Evolutionary conservation across 2,329 filamentous ascomycete genomes (phyloP), one percentile per base, ranked within the genome.

Genomic region (Xylariaceae sp.): DNA sequence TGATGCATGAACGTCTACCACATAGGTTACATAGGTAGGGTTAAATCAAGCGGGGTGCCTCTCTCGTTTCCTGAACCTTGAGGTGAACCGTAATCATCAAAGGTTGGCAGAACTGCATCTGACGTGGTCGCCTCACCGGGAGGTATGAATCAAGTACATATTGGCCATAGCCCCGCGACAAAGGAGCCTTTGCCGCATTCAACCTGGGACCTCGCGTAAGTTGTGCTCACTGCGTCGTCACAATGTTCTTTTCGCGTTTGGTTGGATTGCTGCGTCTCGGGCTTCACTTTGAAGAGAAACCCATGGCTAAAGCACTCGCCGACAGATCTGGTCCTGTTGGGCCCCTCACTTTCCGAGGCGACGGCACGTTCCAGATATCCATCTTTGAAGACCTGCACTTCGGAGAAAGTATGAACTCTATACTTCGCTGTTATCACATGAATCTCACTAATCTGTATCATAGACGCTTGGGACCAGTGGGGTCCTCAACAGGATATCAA

Each of bases 351-450:
- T 81, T 83, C 61, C 69, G 67, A 7, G 19, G 62, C 1, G 74
- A 80, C 44, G 79, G 78, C 5, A 78, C 73, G 0, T 83, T 84
- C 61, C 78, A 81, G 49, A 73, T 84, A 29, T 74, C 84, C 1
- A 79, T 91, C 12, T 89, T 91, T 58, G 81, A 84, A 23, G 89
- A 91, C 63, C 71, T 91, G 7, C 88, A 91, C 67, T 89, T 88
- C 67, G 89, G 87, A 9, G 88, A 91, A 71, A 81, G 84, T 84
- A 71, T 62, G 74, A 68, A 7, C 19, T n/a, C 9, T 2, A 18
- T 14, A 26, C 1, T 1, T 1, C 1, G 6, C 23, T 29, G 1
- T 16, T 40, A 40, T n/a, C 1, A 48, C 2, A 12, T 7, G 16
- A 21, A 41, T 21, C 41, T 42, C 42, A 48, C 7, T 44, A 42